Percentiles rank a stretch among this genome's conserved stretches.
phyloP scores from a whole-genome alignment of 2,329 filamentous ascomycete genomes.

The Tolypocladium guangdongense region DNA sequence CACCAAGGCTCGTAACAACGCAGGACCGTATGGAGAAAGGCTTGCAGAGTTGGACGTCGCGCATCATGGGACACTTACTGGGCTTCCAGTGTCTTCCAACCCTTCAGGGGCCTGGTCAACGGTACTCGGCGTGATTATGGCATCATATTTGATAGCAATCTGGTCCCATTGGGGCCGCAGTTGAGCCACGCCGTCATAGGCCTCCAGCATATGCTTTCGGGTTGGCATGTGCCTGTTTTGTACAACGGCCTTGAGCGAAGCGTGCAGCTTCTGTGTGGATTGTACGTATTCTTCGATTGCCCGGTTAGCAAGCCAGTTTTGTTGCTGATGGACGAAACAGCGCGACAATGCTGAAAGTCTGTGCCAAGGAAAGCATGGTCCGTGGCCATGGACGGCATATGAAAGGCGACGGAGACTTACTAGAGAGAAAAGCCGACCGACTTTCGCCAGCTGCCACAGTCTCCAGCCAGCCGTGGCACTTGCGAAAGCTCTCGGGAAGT shows the following conservation, averaged over 20 bases:
- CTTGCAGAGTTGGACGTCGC: too few species aligned
- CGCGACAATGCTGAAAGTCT: background rate
- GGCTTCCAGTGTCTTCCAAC: conserved; percentile 38
- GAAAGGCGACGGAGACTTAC: conserved; percentile 1
- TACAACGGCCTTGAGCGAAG: conserved; percentile 35
- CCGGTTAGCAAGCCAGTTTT: conserved; percentile 42
- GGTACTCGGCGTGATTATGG: conserved; percentile 47
- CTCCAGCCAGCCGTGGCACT: conserved; percentile 35
- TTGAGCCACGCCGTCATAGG: conserved; percentile 40
- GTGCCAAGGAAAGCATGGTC: background rate
- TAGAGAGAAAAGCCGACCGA: conserved; percentile 6
- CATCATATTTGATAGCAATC: conserved; percentile 39
- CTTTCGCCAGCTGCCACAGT: conserved; percentile 4
- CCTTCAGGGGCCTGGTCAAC: conserved; percentile 49
- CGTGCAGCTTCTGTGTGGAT: conserved; percentile 24
- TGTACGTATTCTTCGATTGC: conserved; percentile 33
- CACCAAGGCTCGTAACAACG: background rate
- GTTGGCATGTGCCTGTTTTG: conserved; percentile 33
- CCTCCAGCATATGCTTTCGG: conserved; percentile 36
- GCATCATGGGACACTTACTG: conserved; percentile 10
- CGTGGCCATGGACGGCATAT: too few species aligned
- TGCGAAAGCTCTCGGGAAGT: conserved; percentile 36
- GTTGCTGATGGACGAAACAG: background rate
- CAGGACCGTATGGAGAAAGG: background rate
- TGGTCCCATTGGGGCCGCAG: conserved; percentile 43